A percentile compares a stretch with the other conserved stretches of the same genome.
phyloP scores from a whole-genome alignment of 176 grass and related monocot genomes.

The Oryza glaberrima region DNA sequence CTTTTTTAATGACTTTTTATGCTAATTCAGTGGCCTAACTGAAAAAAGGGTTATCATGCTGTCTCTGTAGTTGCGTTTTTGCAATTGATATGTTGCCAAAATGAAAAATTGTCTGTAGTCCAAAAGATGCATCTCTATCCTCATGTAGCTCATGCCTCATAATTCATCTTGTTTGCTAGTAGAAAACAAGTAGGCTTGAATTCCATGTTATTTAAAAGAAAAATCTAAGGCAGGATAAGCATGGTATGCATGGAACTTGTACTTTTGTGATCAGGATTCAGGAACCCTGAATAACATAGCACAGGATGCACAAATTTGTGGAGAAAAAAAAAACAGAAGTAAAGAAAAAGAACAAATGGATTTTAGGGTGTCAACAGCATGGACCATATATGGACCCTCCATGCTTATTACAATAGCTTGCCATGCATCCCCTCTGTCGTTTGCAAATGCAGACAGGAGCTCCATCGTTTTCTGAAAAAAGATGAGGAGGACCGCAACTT shows the following conservation, averaged over 20 bases:
- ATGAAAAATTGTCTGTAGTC: neutral
- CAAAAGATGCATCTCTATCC: neutral
- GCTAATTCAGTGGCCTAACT: neutral
- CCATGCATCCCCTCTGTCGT: neutral
- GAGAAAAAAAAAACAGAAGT: neutral
- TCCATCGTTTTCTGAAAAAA: constrained; percentile 51
- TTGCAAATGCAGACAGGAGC: constrained; percentile 50
- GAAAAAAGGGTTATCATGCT: neutral
- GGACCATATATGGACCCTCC: neutral
- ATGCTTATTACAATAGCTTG: constrained; percentile 14
- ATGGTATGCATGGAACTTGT: neutral
- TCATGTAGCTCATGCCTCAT: neutral
- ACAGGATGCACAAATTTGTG: neutral
- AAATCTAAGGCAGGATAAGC: neutral
- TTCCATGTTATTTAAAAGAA: neutral
- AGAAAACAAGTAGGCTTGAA: neutral
- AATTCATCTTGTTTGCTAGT: neutral
- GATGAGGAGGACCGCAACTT: constrained; percentile 52
- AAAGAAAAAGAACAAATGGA: neutral
- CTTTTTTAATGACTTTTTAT: neutral
- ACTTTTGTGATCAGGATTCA: neutral
- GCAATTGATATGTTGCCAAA: neutral
- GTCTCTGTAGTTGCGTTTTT: neutral
- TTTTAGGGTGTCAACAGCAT: constrained; percentile 28
- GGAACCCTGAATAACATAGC: neutral